Conservation (phyloP, 2,329 filamentous ascomycete genomes). For the Colletotrichum somersetense region DNA sequence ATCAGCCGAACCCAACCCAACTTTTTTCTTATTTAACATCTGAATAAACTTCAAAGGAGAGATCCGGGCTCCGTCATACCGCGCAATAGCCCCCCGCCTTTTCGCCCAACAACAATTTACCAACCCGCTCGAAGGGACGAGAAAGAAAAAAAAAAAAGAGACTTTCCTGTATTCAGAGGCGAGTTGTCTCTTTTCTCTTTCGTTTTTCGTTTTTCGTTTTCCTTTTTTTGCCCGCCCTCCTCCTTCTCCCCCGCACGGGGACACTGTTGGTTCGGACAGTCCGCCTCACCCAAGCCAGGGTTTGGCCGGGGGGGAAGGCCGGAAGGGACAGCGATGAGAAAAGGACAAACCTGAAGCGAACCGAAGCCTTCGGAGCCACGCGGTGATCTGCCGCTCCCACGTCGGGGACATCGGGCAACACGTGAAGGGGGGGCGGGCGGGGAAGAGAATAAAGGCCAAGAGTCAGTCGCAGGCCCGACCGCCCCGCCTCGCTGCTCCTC, state of each 20-base stretch:
- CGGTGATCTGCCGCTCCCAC: not conserved
- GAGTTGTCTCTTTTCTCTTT: not conserved
- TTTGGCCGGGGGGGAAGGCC: not conserved
- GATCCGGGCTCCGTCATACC: slow-evolving; percentile 5
- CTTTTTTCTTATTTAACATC: slow-evolving; percentile 1
- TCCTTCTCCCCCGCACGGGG: not conserved
- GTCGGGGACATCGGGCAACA: not conserved
- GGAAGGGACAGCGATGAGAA: not conserved
- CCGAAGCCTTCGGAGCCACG: not conserved
- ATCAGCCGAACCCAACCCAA: slow-evolving; percentile 23
- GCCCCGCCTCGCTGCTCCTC: not conserved
- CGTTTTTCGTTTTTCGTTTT: not conserved
- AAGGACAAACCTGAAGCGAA: not conserved
- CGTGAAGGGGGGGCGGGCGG: not conserved
- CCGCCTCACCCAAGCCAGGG: slow-evolving; percentile 29
- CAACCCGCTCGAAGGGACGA: not conserved
- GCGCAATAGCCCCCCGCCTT: not conserved
- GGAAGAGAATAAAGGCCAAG: not conserved
- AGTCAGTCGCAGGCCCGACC: slow-evolving; percentile 12
- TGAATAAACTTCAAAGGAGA: slow-evolving; percentile 1
- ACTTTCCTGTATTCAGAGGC: not conserved
- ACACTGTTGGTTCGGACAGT: slow-evolving; percentile 8
- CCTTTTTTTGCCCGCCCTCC: not conserved
- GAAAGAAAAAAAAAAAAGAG: not conserved
- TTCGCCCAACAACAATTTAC: not conserved